Percentiles rank a stretch among this genome's conserved stretches.
phyloP scores from a whole-genome alignment of 176 grass and related monocot genomes.

The Oryza meyeriana region DNA sequence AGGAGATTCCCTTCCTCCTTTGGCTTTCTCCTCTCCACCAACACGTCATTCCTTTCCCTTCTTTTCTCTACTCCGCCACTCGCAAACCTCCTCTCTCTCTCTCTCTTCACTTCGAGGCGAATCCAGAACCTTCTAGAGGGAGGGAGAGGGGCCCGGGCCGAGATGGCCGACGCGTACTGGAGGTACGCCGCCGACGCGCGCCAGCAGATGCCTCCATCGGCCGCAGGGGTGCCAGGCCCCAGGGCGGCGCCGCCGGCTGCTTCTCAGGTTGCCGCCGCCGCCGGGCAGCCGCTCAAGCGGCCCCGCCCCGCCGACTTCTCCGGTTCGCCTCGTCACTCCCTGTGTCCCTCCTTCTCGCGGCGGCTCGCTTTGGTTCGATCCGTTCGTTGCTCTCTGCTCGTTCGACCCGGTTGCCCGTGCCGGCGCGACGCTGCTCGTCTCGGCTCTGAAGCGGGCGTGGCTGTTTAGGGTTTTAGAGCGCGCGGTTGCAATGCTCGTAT shows the following conservation, averaged over 20 bases:
- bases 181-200: constrained; percentile 56
- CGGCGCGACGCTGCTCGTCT: too few relatives aligned
- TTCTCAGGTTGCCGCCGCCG: not conserved
- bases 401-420: not conserved
- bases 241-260: not conserved
- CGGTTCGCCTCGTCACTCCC: constrained; percentile 13
- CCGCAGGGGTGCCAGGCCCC: not conserved
- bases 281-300: constrained; percentile 44
- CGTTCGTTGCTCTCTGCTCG: not conserved
- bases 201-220: constrained; percentile 22
- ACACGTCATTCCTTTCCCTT: not conserved
- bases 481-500: not conserved
- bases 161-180: constrained; percentile 74
- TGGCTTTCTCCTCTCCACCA: not conserved
- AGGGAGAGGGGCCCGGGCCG: not conserved
- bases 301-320: constrained; percentile 49
- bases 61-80: not conserved
- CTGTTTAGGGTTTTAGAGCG: constrained; percentile 25
- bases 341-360: not conserved
- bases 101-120: not conserved
- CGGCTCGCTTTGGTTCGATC: not conserved
- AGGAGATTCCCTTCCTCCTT: not conserved
- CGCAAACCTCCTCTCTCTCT: not conserved
- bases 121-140: not conserved
- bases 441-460: not conserved